These are phyloP conservation scores for Craspedostauros australis DNA, from an alignment of 108 stramenopile genomes.

Conservation along the genomic window DNA sequence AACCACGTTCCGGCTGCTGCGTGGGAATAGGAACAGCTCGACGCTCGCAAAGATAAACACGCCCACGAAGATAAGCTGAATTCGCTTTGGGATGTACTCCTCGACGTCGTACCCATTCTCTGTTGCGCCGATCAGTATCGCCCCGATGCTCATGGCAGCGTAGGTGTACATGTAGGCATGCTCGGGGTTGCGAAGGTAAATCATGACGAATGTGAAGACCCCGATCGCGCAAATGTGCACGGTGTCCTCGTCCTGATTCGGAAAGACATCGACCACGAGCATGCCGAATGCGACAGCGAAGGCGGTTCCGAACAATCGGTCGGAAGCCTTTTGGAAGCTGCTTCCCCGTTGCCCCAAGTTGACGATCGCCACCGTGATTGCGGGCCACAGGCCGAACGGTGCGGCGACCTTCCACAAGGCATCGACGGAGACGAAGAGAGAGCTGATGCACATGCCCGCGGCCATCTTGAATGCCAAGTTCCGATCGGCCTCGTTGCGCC, in stretches of 20 bases:
- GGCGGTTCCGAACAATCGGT: slow-evolving; percentile 40
- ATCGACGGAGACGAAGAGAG: slow-evolving; percentile 36
- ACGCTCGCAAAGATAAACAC: slow-evolving; percentile 28
- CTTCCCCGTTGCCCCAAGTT: slow-evolving; percentile 34
- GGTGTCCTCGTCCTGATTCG: slow-evolving; percentile 9
- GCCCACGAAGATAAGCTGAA: slow-evolving; percentile 45
- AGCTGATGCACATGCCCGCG: slow-evolving; percentile 30
- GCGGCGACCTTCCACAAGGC: slow-evolving; percentile 28
- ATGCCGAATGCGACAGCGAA: slow-evolving; percentile 36
- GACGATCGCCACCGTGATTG: slow-evolving; percentile 40
- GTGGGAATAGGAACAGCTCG: slow-evolving; percentile 32
- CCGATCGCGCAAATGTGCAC: slow-evolving; percentile 26
- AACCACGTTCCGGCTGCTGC: slow-evolving; percentile 27
- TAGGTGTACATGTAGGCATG: slow-evolving; percentile 35
- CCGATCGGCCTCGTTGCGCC: slow-evolving; percentile 17
- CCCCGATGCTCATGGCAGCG: slow-evolving; percentile 34
- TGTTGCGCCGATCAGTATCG: slow-evolving; percentile 35
- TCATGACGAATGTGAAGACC: slow-evolving; percentile 28
- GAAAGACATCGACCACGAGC: slow-evolving; percentile 29
- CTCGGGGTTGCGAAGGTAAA: slow-evolving; percentile 24
- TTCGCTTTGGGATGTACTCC: slow-evolving; percentile 35
- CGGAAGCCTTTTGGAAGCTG: slow-evolving; percentile 31
- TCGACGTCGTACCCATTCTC: slow-evolving; percentile 18
- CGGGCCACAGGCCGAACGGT: slow-evolving; percentile 39
- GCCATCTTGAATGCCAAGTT: slow-evolving; percentile 39